Conservation (phyloP, 106 monocot genomes). For the Acorus calamus region DNA sequence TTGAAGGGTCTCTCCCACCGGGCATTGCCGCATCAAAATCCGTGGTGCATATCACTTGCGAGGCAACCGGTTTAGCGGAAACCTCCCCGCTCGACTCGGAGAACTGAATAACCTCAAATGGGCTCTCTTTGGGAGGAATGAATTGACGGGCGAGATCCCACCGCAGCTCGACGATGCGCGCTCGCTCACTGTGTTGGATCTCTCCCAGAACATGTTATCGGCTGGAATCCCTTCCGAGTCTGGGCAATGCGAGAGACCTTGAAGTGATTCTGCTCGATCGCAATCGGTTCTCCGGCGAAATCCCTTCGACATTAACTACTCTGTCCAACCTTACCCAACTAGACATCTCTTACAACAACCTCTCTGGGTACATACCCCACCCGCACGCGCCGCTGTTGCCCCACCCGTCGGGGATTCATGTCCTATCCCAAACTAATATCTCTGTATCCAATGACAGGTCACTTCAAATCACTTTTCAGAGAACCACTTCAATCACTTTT, state of each 20-base stretch:
- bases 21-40: conserved; percentile 14
- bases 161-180: conserved; percentile 22
- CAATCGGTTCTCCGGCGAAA: conserved; percentile 41
- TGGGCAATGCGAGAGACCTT: conserved; percentile 27
- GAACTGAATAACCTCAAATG: conserved; percentile 12
- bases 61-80: conserved; percentile 26
- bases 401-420: conserved; percentile 12
- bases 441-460: too few relatives aligned
- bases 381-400: conserved; percentile 19
- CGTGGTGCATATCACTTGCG: conserved; percentile 27
- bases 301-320: conserved; percentile 26
- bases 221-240: conserved; percentile 34
- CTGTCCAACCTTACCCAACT: conserved; percentile 24
- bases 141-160: conserved; percentile 35
- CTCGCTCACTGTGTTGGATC: conserved; percentile 34
- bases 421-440: too few relatives aligned
- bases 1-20: conserved; percentile 25
- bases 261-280: conserved; percentile 36
- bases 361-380: conserved; percentile 47
- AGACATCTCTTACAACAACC: conserved; percentile 64
- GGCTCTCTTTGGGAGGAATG: conserved; percentile 24
- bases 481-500: too few relatives aligned
- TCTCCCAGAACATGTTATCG: conserved; percentile 38
- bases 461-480: too few relatives aligned
- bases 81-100: conserved; percentile 22